Evolutionary conservation across 2,329 filamentous ascomycete genomes (phyloP), one percentile per base, ranked within the genome.

Genomic region (Neonectria neomacrospora): DNA sequence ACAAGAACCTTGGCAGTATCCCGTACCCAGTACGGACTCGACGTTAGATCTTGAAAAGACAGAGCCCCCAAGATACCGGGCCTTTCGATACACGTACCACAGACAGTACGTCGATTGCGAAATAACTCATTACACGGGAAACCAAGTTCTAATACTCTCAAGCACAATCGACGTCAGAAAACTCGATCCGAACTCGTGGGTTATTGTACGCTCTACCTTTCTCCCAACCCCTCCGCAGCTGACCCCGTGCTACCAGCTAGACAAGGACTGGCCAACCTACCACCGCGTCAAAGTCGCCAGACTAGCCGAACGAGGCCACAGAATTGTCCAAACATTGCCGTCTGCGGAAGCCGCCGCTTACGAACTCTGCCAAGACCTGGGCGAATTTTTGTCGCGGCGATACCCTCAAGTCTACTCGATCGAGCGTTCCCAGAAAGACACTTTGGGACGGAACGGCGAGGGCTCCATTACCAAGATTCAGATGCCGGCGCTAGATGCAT

Each of bases 111-210:
- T 57, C 18, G 3, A 26, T 16, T 7, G 14, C 12, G 12, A 26
- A 12, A 9, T 1, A 16, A 14, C n/a, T 28, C 9, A 14, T 4
- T 1, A 39, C 22, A 22, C 11, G 7, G 22, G 5, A 2, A 3
- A 18, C n/a, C n/a, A 20, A 32, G 32, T 20, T 23, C 11, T 22
- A 50, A 45, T 5, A 12, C 2, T 16, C 41, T 6, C 20, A 48
- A 57, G 54, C 44, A 57, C 54, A 9, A 48, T 57, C 39, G 54
- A 57, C 8, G 54, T 57, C 12, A 20, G 54, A 18, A 57, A 57
- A 16, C 44, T 57, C 6, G 54, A 50, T n/a, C 20, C 42, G 7
- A 30, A 57, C 22, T 57, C 54, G 3, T 57, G 54, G 54, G 54
- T 57, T n/a, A 57, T 57, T 41, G 54, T 57, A 41, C 4, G 54